phyloP scores from a whole-genome alignment of 139 green algal genomes.

The Zygnema circumcarinatum region DNA sequence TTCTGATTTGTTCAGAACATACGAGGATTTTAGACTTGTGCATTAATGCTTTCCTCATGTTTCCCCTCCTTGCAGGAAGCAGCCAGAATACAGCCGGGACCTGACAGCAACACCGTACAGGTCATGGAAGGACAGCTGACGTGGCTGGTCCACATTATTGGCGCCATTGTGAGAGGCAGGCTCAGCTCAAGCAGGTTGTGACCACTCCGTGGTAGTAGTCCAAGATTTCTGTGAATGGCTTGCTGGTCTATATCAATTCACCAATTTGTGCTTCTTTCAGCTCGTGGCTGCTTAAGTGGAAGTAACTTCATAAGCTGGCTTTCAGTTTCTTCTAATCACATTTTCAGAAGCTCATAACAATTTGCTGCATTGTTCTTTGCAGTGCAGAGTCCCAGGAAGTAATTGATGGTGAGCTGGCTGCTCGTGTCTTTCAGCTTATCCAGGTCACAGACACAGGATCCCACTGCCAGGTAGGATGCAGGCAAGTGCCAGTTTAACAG shows the following conservation, averaged over 20 bases:
- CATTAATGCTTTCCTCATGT: no score
- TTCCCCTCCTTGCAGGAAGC: conserved; percentile 31
- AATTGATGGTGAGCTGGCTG: conserved; percentile 91
- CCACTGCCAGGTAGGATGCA: conserved; percentile 57
- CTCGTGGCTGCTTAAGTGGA: neutral
- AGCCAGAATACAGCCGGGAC: conserved; percentile 29
- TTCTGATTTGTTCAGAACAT: no score
- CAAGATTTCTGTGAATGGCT: no score
- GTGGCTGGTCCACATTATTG: conserved; percentile 96
- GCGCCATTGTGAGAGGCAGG: conserved; percentile 85
- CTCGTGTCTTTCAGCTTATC: conserved; percentile 85
- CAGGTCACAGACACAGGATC: conserved; percentile 74
- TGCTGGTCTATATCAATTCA: neutral
- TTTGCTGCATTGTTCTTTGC: neutral
- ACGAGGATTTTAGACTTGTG: no score
- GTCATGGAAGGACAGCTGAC: conserved; percentile 95
- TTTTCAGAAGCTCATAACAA: neutral
- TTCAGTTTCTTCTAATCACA: neutral
- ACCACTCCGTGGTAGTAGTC: no score
- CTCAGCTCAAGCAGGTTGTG: conserved; percentile 66
- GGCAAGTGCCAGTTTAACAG: neutral
- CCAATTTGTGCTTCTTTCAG: neutral
- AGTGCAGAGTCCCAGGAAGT: conserved; percentile 83
- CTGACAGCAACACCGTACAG: conserved; percentile 25
- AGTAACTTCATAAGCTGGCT: neutral